A percentile compares a stretch with the other conserved stretches of the same genome.
Evolutionary conservation across 2,329 filamentous ascomycete genomes (phyloP).

Genomic region (Alternaria infectoria): DNA sequence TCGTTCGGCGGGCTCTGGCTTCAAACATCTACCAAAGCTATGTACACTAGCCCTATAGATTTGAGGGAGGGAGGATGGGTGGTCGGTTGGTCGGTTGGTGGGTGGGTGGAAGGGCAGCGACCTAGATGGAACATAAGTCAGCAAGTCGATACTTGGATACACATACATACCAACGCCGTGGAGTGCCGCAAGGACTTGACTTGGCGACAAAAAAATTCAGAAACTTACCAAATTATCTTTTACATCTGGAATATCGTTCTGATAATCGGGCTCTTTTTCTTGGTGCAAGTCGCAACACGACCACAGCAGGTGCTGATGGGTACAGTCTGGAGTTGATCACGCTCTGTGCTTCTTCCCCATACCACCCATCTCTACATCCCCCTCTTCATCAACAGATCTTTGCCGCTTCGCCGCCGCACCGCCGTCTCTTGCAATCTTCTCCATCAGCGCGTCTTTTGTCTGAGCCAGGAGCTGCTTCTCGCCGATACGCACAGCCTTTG

Average conservation of each 20-base stretch:
- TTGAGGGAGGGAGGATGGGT: neutral
- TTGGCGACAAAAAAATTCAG: conserved; percentile 14
- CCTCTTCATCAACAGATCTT: conserved; percentile 33
- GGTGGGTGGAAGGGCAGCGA: neutral
- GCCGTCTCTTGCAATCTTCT: conserved; percentile 40
- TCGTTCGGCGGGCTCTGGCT: conserved; percentile 20
- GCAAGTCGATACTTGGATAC: conserved; percentile 17
- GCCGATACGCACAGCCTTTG: conserved; percentile 70
- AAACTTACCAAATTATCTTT: conserved; percentile 24
- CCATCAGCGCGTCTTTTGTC: conserved; percentile 50
- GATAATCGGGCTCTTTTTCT: neutral
- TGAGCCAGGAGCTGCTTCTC: conserved; percentile 72
- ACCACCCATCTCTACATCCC: conserved; percentile 35
- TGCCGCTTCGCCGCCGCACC: conserved; percentile 28
- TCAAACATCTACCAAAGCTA: conserved; percentile 29
- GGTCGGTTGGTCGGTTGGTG: neutral
- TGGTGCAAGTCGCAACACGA: neutral
- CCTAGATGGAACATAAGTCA: conserved; percentile 25
- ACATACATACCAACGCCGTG: conserved; percentile 17
- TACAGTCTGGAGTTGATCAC: conserved; percentile 12
- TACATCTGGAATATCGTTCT: neutral
- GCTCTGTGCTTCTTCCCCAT: conserved; percentile 35
- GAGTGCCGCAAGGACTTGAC: neutral
- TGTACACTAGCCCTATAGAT: conserved; percentile 26
- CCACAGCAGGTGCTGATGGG: neutral